Conservation (phyloP, 2,329 filamentous ascomycete species). For the Xylaria sp. region DNA sequence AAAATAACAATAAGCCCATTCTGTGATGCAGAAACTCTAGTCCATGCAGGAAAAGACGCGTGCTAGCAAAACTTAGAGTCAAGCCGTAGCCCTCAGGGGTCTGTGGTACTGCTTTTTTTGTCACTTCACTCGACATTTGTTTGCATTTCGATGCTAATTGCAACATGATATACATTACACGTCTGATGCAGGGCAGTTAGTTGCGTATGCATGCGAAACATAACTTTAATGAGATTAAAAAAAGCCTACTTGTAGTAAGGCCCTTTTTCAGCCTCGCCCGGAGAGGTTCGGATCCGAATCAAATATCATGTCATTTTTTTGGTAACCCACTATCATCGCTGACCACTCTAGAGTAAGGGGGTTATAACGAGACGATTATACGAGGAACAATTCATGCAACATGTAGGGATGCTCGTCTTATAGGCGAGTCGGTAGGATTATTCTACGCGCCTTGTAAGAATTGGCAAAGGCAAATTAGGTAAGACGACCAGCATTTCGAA, state of each 20-base stretch:
- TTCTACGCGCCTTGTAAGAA: neutral
- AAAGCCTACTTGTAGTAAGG: neutral
- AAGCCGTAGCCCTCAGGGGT: neutral
- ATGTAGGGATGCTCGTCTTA: neutral
- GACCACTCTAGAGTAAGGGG: neutral
- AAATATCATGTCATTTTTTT: neutral
- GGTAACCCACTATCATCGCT: neutral
- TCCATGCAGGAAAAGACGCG: conserved; percentile 1
- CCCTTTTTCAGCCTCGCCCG: conserved; percentile 26
- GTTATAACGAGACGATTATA: neutral
- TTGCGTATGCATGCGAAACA: conserved; percentile 19
- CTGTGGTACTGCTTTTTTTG: conserved; percentile 12
- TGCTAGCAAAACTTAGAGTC: conserved; percentile 6
- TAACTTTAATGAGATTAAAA: neutral
- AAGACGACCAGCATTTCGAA: neutral
- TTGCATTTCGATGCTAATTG: conserved; percentile 3
- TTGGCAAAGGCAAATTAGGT: neutral
- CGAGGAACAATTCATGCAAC: neutral
- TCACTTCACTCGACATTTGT: conserved; percentile 20
- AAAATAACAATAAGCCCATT: conserved; percentile 12
- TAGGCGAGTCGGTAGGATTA: neutral
- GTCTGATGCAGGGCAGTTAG: neutral
- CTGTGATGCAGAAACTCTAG: conserved; percentile 25
- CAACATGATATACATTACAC: conserved; percentile 6
- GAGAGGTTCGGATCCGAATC: conserved; percentile 20